Base-by-base conservation (phyloP, 129 eudicot species). In the Oenanthe sinensis region DNA sequence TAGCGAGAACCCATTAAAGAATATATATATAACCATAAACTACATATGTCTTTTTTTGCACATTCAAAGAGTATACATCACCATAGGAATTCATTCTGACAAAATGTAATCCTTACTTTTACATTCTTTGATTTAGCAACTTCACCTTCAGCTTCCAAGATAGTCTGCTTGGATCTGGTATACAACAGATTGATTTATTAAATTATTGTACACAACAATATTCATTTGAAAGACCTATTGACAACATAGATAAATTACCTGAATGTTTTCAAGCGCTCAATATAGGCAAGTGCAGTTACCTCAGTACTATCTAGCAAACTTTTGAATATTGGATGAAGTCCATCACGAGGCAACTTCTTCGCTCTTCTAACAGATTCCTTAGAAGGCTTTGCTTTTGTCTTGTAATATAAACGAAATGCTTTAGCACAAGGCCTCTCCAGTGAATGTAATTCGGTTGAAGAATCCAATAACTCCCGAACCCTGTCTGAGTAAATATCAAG, bases 81-180 rank as follows among this genome's bases (percentile, higher is more conserved):
- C 39, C 76, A 77, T 36, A 12, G 62, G 52, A 47, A 17, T 50
- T 54, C 62, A 65, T 24, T 65, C 76, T 19, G 2, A 55, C 71
- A 11, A 24, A 79, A 33, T 49, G 49, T 52, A 46, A 40, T 42
- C 65, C 73, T 74, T 90, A 90, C 96, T 86, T 90, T 77, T 6
- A 70, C 80, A 81, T 85, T 84, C 79, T 91, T 95, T 79, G 98
- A 90, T 69, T 87, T 95, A 22, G 96, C 90, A 79, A 84, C 87
- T 72, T 90, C 93, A 68, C 97, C 98, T 88, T 95, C 98, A 82
- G 97, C 90, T 85, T 95, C 98, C 86, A 95, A 77, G 69, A 95
- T 88, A 4, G 97, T 95, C 82, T 95, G 97, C 90, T 95, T 95
- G 45, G 98, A 94, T 78, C 98, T 95, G 69, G 17, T 16, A 80